Conservation (phyloP, 371 early-diverging fungal genomes). For the Parasitella parasitica region DNA sequence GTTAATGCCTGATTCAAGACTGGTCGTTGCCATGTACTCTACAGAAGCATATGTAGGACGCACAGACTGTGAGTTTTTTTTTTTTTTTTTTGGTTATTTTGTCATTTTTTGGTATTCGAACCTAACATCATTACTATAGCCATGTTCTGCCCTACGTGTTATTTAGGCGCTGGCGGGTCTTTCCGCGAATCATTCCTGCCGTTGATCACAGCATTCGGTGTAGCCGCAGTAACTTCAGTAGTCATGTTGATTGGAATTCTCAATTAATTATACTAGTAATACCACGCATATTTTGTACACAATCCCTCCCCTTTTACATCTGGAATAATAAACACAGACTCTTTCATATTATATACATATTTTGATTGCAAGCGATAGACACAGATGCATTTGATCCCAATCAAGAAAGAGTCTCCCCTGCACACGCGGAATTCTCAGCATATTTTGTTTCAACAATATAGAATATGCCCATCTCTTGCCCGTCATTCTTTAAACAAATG, state of each 20-base stretch:
- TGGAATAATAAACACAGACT: background rate
- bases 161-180: constrained; percentile 31
- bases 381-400: too few relatives aligned
- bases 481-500: too few relatives aligned
- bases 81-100: background rate
- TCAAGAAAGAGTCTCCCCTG: too few relatives aligned
- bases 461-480: too few relatives aligned
- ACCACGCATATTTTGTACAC: background rate
- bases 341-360: too few relatives aligned
- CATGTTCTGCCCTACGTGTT: constrained; percentile 51
- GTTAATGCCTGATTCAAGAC: constrained; percentile 45
- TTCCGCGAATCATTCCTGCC: constrained; percentile 31
- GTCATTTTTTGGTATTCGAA: too few relatives aligned
- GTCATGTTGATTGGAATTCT: constrained; percentile 26
- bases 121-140: constrained; percentile 29
- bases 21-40: constrained; percentile 48
- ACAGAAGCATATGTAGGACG: constrained; percentile 46
- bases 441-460: too few relatives aligned
- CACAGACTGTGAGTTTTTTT: constrained; percentile 41
- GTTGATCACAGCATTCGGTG: constrained; percentile 24
- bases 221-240: constrained; percentile 29
- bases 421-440: too few relatives aligned
- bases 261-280: constrained; percentile 8
- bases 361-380: too few relatives aligned
- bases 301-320: background rate